Base-by-base conservation (phyloP, 1,139 yeast genomes). In the Yamadazyma trypodendri region DNA sequence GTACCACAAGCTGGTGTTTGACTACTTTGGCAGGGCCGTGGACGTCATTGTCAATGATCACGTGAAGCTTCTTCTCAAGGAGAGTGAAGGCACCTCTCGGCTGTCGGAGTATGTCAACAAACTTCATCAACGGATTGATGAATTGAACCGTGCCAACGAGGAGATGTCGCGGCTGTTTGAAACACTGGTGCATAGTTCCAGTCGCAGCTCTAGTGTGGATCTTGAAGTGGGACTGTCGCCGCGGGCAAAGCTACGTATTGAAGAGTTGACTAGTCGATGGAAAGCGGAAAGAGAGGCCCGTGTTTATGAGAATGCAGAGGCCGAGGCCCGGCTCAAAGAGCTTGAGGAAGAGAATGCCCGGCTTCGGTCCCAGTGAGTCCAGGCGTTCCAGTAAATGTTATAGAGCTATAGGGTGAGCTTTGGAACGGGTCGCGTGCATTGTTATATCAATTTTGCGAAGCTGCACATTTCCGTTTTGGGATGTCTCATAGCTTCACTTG, bases 251-350 rank as follows among this genome's bases (percentile, higher is more conserved):
- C 49, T 81, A 34, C 63, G 88, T 41, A 65, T 82, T 22, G 81
- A 78, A 28, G 89, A 81, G 45, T 54, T 84, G 31, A 75, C 78
- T 31, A 75, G 68, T 42, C 67, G 83, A 48, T 81, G 87, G 83
- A 79, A 81, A 50, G 68, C 81, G 2, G 90, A 84, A 49, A 63
- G 89, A 45, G 94, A 84, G 54, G 76, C 84, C 15, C 60, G 90
- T 27, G 75, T 75, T 16, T 65, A 79, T 40, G 88, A 83, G 51
- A 60, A 72, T 42, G 69, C 71, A 33, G 80, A 81, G 38, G 77
- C 84, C 2, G 67, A 69, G 35, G 59, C 63, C 33, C 60, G 84
- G 32, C 65, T 82, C 10, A 55, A 56, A 24, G 80, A 77, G 41
- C 54, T 84, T 28, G 88, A 81, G 44, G 46, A 52, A 24, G 89